phyloP scores from a whole-genome alignment of 306 rosid species.

The Cucurbita ficifolia region DNA sequence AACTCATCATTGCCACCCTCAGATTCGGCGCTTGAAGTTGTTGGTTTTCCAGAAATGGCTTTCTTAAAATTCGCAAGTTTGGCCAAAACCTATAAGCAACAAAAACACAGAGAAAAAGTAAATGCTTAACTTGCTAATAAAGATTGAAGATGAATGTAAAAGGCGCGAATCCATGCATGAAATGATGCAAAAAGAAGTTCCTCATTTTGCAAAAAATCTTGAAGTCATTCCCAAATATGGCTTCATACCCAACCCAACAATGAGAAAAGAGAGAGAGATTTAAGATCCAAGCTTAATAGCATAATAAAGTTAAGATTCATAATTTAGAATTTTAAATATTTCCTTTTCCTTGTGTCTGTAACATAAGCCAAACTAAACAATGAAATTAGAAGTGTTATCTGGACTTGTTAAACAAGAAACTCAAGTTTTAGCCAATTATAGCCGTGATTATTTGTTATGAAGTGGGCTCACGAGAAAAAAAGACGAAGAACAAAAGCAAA shows the following conservation, averaged over 20 bases:
- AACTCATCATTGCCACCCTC: constrained; percentile 30
- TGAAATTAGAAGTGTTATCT: background rate
- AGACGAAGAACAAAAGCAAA: background rate
- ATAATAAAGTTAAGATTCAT: background rate
- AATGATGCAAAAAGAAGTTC: constrained; percentile 2
- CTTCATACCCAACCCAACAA: background rate
- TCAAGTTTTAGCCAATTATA: background rate
- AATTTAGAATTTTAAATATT: background rate
- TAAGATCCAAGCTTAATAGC: background rate
- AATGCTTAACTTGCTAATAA: background rate
- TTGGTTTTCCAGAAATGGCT: constrained; percentile 22
- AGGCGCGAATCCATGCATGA: background rate
- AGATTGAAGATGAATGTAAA: background rate
- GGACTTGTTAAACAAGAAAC: background rate
- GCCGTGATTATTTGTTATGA: background rate
- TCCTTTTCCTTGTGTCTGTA: background rate
- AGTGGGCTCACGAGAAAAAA: background rate
- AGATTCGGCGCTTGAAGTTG: constrained; percentile 21
- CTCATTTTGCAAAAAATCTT: background rate
- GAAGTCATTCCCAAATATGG: background rate
- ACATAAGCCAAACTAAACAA: background rate
- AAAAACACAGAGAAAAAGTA: background rate
- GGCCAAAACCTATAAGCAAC: constrained; percentile 45
- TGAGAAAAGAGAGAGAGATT: background rate
- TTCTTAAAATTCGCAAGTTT: constrained; percentile 64